Percentiles rank a stretch among this genome's conserved stretches.
Conservation (phyloP, 2,329 filamentous ascomycete genomes). For the Gremmenia infestans region DNA sequence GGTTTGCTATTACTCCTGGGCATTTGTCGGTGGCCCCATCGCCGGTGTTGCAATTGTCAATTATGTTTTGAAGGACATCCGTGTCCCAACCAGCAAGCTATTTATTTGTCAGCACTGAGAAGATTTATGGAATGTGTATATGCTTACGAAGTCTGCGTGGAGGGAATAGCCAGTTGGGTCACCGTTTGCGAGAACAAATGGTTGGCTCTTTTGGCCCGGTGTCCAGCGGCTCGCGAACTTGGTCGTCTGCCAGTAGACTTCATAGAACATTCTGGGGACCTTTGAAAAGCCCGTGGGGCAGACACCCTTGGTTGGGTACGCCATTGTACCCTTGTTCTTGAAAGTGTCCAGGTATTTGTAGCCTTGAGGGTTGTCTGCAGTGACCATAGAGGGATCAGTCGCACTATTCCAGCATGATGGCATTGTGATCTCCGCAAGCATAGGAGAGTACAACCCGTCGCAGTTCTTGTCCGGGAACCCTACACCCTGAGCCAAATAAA, state of each 20-base stretch:
- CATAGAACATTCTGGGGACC: slow-evolving; percentile 73
- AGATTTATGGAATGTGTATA: background rate
- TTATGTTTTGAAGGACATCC: slow-evolving; percentile 62
- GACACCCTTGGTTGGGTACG: slow-evolving; percentile 68
- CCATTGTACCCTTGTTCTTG: slow-evolving; percentile 62
- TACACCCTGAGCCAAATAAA: slow-evolving; percentile 49
- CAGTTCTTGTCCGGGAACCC: slow-evolving; percentile 70
- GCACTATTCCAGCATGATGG: slow-evolving; percentile 84
- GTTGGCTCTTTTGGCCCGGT: slow-evolving; percentile 53
- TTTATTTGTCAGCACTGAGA: slow-evolving; percentile 37
- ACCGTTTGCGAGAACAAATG: slow-evolving; percentile 76
- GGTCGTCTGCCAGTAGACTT: slow-evolving; percentile 78
- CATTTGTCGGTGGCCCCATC: slow-evolving; percentile 58
- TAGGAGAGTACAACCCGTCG: slow-evolving; percentile 55
- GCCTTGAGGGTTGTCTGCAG: background rate
- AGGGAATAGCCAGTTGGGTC: slow-evolving; percentile 72
- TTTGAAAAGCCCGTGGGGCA: slow-evolving; percentile 69
- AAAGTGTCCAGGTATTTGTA: background rate
- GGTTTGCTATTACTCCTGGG: slow-evolving; percentile 49
- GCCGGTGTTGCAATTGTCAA: slow-evolving; percentile 65
- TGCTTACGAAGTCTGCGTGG: slow-evolving; percentile 64
- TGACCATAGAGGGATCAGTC: slow-evolving; percentile 34
- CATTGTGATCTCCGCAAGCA: slow-evolving; percentile 81
- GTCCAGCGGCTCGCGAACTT: slow-evolving; percentile 59
- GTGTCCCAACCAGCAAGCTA: slow-evolving; percentile 74